phyloP scores from a whole-genome alignment of 306 rosid species.

The Cucurbita pepo region DNA sequence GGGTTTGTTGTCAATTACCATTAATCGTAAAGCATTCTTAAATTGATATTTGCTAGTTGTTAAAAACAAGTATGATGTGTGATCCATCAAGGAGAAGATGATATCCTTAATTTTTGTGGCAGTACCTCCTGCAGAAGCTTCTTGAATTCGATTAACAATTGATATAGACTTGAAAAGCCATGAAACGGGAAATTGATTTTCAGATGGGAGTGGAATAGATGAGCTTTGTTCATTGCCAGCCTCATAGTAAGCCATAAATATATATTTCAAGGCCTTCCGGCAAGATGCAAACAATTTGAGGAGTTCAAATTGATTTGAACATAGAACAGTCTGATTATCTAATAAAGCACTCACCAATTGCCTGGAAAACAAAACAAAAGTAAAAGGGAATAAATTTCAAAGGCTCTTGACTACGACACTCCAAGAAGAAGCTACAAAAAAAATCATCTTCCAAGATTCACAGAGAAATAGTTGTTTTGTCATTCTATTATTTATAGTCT shows the following conservation, averaged over 20 bases:
- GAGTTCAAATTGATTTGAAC: conserved; percentile 27
- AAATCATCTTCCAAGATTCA: not conserved
- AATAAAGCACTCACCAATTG: conserved; percentile 42
- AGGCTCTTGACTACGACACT: not conserved
- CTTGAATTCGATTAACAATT: conserved; percentile 33
- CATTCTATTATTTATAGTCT: not conserved
- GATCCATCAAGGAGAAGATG: conserved; percentile 59
- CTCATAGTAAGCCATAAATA: conserved; percentile 32
- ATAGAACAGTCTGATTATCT: conserved; percentile 15
- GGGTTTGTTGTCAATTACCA: conserved; percentile 22
- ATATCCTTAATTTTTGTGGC: conserved; percentile 21
- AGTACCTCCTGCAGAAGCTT: conserved; percentile 22
- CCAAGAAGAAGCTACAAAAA: conserved; percentile 4
- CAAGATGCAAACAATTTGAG: conserved; percentile 64
- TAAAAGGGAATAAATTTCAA: not conserved
- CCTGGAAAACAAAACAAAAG: conserved; percentile 36
- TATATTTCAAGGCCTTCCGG: conserved; percentile 54
- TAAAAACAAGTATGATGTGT: conserved; percentile 46
- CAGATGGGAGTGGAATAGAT: conserved; percentile 23
- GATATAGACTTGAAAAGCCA: conserved; percentile 71
- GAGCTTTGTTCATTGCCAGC: conserved; percentile 18
- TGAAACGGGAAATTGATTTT: conserved; percentile 29
- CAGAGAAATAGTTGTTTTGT: not conserved
- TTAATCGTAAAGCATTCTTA: conserved; percentile 15
- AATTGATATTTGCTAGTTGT: conserved; percentile 42